These are phyloP conservation scores for Cladosporium oxysporum DNA, from an alignment of 2,329 filamentous ascomycete species.

Conservation along the genomic window DNA sequence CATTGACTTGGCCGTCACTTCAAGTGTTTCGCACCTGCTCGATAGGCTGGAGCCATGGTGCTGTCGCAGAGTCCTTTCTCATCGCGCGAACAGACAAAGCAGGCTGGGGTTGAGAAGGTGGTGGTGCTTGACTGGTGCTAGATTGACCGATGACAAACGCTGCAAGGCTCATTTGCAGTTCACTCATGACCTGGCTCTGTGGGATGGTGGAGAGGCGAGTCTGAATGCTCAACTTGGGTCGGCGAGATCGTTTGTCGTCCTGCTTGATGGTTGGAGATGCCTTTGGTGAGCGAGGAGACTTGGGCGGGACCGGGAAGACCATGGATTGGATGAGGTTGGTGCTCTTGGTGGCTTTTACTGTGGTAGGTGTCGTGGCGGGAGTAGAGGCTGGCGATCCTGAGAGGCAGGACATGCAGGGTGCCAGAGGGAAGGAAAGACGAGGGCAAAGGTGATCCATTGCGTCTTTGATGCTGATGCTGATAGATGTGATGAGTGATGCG, in stretches of 20 bases:
- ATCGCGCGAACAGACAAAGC: constrained; percentile 3
- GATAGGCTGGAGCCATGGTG: constrained; percentile 17
- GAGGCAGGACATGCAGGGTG: constrained; percentile 36
- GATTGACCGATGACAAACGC: constrained; percentile 7
- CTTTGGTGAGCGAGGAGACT: constrained; percentile 5
- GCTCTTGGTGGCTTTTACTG: neutral
- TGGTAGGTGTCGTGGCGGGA: neutral
- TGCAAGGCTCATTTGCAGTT: constrained; percentile 5
- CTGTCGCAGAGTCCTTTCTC: constrained; percentile 19
- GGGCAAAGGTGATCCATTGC: constrained; percentile 37
- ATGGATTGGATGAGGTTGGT: constrained; percentile 14
- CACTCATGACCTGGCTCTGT: constrained; percentile 14
- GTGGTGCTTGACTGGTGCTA: neutral
- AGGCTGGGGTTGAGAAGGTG: neutral
- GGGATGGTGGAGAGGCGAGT: constrained; percentile 14
- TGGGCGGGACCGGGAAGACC: constrained; percentile 15
- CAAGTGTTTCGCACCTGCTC: constrained; percentile 17
- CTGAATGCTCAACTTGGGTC: constrained; percentile 17
- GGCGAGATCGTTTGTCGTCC: constrained; percentile 8
- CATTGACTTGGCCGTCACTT: neutral
- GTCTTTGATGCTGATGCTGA: neutral
- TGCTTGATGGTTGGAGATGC: neutral
- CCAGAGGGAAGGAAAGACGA: constrained; percentile 30
- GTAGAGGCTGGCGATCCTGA: constrained; percentile 22
- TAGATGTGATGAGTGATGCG: neutral